Conservation (phyloP, 2,329 filamentous ascomycete genomes). For the Massarina eburnea region DNA sequence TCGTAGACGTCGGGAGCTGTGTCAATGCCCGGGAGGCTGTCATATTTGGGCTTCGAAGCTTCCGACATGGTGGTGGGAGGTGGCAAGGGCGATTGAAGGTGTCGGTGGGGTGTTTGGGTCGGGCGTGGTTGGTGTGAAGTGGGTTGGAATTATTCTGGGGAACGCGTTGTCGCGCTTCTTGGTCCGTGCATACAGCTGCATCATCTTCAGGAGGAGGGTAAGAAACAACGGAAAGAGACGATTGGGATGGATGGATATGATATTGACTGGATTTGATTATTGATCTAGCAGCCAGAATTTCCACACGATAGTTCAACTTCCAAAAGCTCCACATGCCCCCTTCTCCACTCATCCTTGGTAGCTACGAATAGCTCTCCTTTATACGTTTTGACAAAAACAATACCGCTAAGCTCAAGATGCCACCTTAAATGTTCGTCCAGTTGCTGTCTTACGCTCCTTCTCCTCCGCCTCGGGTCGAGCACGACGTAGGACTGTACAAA, state of each 20-base stretch:
- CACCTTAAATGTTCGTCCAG: slow-evolving; percentile 84
- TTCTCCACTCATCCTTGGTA: not conserved
- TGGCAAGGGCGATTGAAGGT: not conserved
- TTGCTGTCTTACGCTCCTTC: slow-evolving; percentile 97
- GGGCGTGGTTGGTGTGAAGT: not conserved
- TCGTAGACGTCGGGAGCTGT: slow-evolving; percentile 95
- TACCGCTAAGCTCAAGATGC: slow-evolving; percentile 45
- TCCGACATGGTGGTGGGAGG: slow-evolving; percentile 28
- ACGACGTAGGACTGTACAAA: slow-evolving; percentile 77
- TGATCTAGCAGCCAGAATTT: no score
- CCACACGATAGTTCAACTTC: no score
- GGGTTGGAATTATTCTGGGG: slow-evolving; percentile 2
- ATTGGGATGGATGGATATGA: not conserved
- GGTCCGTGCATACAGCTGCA: not conserved
- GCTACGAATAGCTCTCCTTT: not conserved
- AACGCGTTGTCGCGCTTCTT: not conserved
- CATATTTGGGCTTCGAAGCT: slow-evolving; percentile 37
- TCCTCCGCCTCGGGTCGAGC: slow-evolving; percentile 95
- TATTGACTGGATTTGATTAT: not conserved
- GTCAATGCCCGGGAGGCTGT: slow-evolving; percentile 63
- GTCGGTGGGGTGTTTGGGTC: not conserved
- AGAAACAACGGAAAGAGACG: not conserved
- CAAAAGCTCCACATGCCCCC: not conserved
- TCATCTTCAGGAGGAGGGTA: not conserved
- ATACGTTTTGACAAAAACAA: not conserved